These are phyloP conservation scores for Geotrichum bryndzae DNA, from an alignment of 1,139 yeast genomes.

Conservation along the genomic window DNA sequence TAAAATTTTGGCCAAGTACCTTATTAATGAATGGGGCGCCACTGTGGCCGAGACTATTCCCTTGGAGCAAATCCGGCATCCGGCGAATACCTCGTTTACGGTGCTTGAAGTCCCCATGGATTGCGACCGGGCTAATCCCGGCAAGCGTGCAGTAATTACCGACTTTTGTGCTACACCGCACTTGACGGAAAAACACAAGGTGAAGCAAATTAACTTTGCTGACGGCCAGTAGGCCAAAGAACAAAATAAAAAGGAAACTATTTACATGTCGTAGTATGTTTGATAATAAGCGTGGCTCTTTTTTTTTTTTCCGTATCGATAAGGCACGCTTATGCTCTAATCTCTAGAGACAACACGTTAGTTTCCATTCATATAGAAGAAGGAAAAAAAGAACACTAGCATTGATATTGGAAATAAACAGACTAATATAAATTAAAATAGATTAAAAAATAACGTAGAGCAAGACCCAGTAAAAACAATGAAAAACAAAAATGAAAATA, in stretches of 20 bases:
- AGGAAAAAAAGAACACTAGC: no score
- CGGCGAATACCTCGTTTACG: slow-evolving; percentile 12
- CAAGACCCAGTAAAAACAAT: not conserved
- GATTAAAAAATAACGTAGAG: not conserved
- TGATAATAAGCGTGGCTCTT: no score
- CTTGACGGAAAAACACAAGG: not conserved
- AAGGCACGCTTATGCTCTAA: no score
- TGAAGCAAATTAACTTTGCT: not conserved
- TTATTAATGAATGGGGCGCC: slow-evolving; percentile 3
- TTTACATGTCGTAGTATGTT: no score
- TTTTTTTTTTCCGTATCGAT: no score
- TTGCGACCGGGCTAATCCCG: not conserved
- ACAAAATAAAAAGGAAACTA: not conserved
- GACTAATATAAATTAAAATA: no score
- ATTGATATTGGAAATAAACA: no score
- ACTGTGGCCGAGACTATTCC: not conserved
- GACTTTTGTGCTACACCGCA: not conserved
- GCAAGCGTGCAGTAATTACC: not conserved
- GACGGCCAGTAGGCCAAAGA: slow-evolving; percentile 1
- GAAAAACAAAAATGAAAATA: not conserved
- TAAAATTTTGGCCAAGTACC: slow-evolving; percentile 20
- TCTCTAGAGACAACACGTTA: no score
- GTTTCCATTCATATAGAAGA: no score
- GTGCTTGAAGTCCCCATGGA: slow-evolving; percentile 2
- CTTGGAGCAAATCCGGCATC: slow-evolving; percentile 1